Percentiles rank a stretch among this genome's conserved stretches.
Conservation (phyloP, 192 early-diverging fungal genomes). For the Podila epicladia region DNA sequence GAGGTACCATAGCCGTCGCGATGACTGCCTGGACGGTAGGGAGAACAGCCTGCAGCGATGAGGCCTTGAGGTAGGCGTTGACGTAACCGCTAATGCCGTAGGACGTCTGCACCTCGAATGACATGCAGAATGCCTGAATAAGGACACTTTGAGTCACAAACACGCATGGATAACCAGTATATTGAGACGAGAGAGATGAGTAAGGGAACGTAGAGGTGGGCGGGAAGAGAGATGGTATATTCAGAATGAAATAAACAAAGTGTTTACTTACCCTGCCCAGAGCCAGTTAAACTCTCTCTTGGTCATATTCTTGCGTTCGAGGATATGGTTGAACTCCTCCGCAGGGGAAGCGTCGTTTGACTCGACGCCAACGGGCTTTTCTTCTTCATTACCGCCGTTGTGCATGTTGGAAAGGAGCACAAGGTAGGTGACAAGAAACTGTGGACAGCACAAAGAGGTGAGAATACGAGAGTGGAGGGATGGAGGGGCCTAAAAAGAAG, state of each 20-base stretch:
- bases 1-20: background rate
- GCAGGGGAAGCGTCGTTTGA: background rate
- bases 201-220: no score
- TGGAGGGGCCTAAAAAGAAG: background rate
- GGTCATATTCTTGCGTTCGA: constrained; percentile 14
- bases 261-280: constrained; percentile 1
- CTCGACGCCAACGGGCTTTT: background rate
- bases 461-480: background rate
- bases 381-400: background rate
- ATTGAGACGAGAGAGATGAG: background rate
- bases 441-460: background rate
- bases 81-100: background rate
- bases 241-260: background rate
- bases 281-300: background rate
- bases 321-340: constrained; percentile 9
- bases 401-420: background rate
- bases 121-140: background rate
- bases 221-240: background rate
- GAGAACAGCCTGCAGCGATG: background rate
- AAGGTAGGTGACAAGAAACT: background rate
- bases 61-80: background rate
- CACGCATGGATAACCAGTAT: background rate
- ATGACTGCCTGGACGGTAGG: background rate
- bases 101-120: background rate
- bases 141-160: background rate